Evolutionary conservation across 140 eudicot species (phyloP).

Genomic region (Ambrosia hybrid): DNA sequence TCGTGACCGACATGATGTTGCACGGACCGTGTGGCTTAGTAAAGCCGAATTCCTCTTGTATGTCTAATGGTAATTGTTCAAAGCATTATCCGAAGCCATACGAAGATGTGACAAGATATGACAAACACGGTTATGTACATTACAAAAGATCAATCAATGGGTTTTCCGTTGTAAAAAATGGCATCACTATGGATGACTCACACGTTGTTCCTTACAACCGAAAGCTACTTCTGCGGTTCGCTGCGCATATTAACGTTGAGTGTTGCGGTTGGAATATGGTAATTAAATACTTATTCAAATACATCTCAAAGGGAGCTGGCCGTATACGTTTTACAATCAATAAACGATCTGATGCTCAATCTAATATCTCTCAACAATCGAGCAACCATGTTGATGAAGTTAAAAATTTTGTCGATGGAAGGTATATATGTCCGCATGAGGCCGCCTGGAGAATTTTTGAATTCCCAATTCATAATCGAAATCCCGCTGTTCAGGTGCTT

Average conservation of each 20-base stretch:
- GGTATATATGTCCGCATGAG: background rate
- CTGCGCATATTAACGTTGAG: background rate
- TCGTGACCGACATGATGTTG: background rate
- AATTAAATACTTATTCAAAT: no score
- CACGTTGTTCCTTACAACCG: background rate
- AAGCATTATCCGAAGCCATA: background rate
- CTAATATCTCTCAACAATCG: no score
- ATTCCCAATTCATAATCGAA: background rate
- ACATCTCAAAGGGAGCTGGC: background rate
- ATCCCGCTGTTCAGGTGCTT: background rate
- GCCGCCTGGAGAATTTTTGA: background rate
- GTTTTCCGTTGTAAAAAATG: no score
- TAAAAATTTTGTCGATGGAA: background rate
- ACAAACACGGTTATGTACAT: background rate
- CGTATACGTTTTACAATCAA: background rate
- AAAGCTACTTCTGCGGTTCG: background rate
- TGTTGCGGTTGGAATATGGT: background rate
- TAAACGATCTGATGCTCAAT: no score
- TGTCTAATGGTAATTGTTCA: background rate
- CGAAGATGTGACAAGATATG: background rate
- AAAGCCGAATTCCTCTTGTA: background rate
- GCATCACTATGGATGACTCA: background rate
- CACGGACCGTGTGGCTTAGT: background rate
- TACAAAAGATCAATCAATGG: background rate
- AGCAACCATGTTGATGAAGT: no score